These are phyloP conservation scores for Opeltia flavorubescens DNA, from an alignment of 495 filamentous ascomycete species.

Conservation along the genomic window DNA sequence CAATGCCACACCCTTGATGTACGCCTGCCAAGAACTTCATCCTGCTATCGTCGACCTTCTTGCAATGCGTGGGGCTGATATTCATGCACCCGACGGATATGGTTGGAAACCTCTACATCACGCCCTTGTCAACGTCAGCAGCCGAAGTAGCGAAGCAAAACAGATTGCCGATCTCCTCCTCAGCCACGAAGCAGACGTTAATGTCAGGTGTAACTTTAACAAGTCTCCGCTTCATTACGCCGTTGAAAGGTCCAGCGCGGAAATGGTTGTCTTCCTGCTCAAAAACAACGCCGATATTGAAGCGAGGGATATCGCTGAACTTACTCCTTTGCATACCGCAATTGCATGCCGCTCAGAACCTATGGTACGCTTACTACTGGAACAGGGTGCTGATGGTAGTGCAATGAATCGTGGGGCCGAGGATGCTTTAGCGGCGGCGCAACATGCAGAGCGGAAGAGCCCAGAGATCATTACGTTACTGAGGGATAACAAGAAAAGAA, in stretches of 20 bases:
- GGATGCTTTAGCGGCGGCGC: conserved; percentile 9
- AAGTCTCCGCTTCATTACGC: conserved; percentile 15
- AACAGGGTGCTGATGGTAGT: conserved; percentile 8
- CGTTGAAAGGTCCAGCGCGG: conserved; percentile 9
- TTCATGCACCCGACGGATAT: conserved; percentile 9
- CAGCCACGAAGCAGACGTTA: conserved; percentile 4
- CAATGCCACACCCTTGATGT: conserved; percentile 8
- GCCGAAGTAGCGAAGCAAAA: not conserved
- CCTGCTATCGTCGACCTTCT: conserved; percentile 10
- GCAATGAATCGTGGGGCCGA: conserved; percentile 6
- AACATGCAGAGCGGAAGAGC: conserved; percentile 6
- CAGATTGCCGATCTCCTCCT: conserved; percentile 4
- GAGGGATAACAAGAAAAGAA: conserved; percentile 4
- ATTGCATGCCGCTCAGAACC: conserved; percentile 8
- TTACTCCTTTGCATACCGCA: conserved; percentile 14
- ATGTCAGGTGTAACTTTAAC: conserved; percentile 4
- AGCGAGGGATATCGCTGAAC: conserved; percentile 9
- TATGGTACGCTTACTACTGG: conserved; percentile 13
- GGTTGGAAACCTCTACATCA: conserved; percentile 15
- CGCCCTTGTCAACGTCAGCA: not conserved
- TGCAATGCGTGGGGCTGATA: conserved; percentile 7
- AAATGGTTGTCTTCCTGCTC: conserved; percentile 10
- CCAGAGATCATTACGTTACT: conserved; percentile 13
- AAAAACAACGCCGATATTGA: conserved; percentile 8
- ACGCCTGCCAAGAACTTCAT: conserved; percentile 7